Conservation (phyloP, 176 grass and related monocot genomes). For the Phoenix roebelenii region DNA sequence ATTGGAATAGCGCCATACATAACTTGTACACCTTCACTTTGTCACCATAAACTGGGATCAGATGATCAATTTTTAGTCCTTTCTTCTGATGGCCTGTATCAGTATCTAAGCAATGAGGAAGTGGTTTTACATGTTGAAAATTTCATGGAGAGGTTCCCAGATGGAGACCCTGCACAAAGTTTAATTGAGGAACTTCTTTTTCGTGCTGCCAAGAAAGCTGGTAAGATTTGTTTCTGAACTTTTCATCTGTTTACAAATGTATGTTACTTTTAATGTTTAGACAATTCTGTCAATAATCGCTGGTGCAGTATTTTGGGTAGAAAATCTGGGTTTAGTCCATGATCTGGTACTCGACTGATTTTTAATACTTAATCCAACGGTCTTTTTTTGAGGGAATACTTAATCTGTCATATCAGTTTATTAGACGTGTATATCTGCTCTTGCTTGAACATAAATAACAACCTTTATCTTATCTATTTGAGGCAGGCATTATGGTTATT, state of each 20-base stretch:
- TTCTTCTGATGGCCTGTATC: constrained; percentile 91
- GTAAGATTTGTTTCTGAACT: constrained; percentile 30
- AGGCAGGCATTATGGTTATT: too few relatives aligned
- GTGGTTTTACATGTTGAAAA: constrained; percentile 84
- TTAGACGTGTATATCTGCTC: too few relatives aligned
- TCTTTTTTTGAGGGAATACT: too few relatives aligned
- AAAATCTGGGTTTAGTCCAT: too few relatives aligned
- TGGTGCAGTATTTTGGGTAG: too few relatives aligned
- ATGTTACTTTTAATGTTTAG: not conserved
- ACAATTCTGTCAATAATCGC: too few relatives aligned
- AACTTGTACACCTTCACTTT: constrained; percentile 69
- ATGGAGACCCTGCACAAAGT: constrained; percentile 90
- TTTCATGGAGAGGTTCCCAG: constrained; percentile 86
- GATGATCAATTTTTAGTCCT: constrained; percentile 80
- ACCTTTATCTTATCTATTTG: too few relatives aligned
- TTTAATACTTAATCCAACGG: too few relatives aligned
- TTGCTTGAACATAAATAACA: too few relatives aligned
- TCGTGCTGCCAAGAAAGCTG: constrained; percentile 81
- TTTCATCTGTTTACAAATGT: not conserved
- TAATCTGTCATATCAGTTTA: too few relatives aligned
- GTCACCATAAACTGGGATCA: constrained; percentile 55
- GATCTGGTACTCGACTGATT: too few relatives aligned
- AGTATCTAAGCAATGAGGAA: constrained; percentile 87
- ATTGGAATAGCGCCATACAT: constrained; percentile 65
- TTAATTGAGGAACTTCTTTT: constrained; percentile 87